phyloP scores from a whole-genome alignment of 768 basidiomycete species.

The Grammothele lineata region DNA sequence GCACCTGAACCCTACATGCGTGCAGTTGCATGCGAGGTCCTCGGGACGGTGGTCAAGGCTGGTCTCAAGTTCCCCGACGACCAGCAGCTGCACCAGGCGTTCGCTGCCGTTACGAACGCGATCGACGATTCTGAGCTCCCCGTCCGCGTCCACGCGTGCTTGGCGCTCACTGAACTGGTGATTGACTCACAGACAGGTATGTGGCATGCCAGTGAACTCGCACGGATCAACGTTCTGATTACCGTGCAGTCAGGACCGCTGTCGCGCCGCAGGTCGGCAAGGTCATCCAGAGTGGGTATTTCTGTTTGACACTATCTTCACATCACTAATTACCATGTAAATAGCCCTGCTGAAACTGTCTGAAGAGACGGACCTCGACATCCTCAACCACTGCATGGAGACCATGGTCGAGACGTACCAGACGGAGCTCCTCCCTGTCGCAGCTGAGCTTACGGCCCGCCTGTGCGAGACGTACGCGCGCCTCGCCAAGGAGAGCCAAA shows the following conservation, averaged over 20 bases:
- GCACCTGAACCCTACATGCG: slow-evolving; percentile 69
- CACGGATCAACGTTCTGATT: no score
- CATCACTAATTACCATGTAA: not conserved
- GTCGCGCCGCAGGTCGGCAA: slow-evolving; percentile 79
- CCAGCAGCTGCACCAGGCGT: slow-evolving; percentile 62
- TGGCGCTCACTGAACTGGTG: slow-evolving; percentile 78
- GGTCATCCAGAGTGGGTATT: slow-evolving; percentile 70
- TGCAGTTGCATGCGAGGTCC: slow-evolving; percentile 75
- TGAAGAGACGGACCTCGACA: slow-evolving; percentile 88
- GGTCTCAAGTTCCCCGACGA: slow-evolving; percentile 64
- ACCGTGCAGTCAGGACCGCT: slow-evolving; percentile 52
- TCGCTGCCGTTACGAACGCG: slow-evolving; percentile 58
- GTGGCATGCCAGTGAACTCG: slow-evolving; percentile 17
- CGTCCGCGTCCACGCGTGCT: slow-evolving; percentile 77
- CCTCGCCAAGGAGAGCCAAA: slow-evolving; percentile 63
- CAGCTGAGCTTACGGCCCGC: slow-evolving; percentile 71
- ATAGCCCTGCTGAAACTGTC: slow-evolving; percentile 81
- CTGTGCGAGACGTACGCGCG: slow-evolving; percentile 85
- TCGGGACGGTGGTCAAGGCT: slow-evolving; percentile 67
- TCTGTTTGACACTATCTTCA: not conserved
- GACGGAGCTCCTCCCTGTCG: slow-evolving; percentile 79
- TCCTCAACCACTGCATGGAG: slow-evolving; percentile 79
- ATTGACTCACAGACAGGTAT: slow-evolving; percentile 56
- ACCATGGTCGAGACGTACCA: slow-evolving; percentile 85
- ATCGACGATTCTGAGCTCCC: slow-evolving; percentile 79